Percentiles rank a stretch among this genome's conserved stretches.
Evolutionary conservation across 345 rosid species (phyloP).

Genomic region (Kernera saxatilis): DNA sequence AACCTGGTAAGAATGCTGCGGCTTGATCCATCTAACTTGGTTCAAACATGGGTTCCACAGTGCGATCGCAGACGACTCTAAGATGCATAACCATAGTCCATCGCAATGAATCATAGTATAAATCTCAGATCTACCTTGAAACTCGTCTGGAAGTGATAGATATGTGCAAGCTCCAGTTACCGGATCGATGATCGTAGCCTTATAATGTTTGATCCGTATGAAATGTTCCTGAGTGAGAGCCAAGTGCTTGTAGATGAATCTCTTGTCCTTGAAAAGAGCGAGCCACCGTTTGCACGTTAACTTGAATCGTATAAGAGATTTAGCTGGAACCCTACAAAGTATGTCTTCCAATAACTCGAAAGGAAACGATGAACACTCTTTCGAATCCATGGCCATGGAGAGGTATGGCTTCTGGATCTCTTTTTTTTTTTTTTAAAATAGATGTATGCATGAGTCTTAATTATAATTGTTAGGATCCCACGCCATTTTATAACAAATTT

Average conservation of each 20-base stretch:
- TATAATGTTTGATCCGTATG: background rate
- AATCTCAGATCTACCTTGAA: background rate
- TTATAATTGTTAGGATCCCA: background rate
- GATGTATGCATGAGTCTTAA: background rate
- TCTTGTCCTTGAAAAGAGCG: background rate
- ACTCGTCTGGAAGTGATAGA: conserved; percentile 12
- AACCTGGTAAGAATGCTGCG: background rate
- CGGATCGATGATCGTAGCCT: conserved; percentile 3
- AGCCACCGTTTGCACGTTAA: conserved; percentile 17
- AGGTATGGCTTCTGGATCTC: background rate
- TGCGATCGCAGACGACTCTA: background rate
- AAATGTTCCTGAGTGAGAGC: background rate
- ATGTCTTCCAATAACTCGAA: conserved; percentile 8
- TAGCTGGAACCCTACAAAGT: conserved; percentile 17
- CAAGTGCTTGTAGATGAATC: conserved; percentile 19
- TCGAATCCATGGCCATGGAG: conserved; percentile 2
- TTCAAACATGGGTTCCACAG: conserved; percentile 19
- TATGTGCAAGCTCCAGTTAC: background rate
- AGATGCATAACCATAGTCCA: conserved; percentile 15
- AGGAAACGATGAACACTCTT: conserved; percentile 3
- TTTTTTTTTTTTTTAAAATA: background rate
- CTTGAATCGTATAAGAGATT: conserved; percentile 14
- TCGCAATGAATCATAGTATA: conserved; percentile 7
- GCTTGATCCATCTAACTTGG: conserved; percentile 11
- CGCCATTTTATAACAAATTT: background rate